Evolutionary conservation across 768 basidiomycete species (phyloP), one percentile per base, ranked within the genome.

Genomic region (Collybia mongolica): DNA sequence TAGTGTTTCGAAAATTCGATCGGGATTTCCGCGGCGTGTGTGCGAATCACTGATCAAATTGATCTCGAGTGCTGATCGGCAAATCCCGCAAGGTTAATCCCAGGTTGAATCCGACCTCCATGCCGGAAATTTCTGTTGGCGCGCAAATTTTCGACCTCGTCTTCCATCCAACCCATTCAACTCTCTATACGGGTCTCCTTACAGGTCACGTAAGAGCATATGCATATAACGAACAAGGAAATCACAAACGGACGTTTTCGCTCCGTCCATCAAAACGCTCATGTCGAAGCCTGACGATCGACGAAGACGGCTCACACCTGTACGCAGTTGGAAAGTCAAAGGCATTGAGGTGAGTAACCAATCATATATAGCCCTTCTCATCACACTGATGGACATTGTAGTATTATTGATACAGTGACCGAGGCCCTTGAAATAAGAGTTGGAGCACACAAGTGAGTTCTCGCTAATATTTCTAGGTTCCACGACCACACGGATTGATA

Each of bases 61-160:
- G 32, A 32, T 32, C 32, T 32, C 32, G 32, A 26, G 44, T 15
- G 26, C 17, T 42, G 39, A 18, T 49, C 43, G 50, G 50, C 40
- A 24, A 20, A 12, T 41, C 15, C 53, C 47, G 53, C 52, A 36
- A 17, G 28, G 28, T 49, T 42, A 39, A 49, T 47, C 41, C 35
- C 28, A 18, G n/a, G 24, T 39, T 29, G 39, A 29, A 40, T 12
- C 39, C 23, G 24, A 24, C 24, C 56, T 54, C 56, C 43, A 79
- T 78, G 77, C 74, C 77, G 49, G 75, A 90, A 71, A 85, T 93
- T 44, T 73, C 77, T 18, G 76, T 87, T 39, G 83, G 82, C 42
- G 80, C 83, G 6, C 90, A 96, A 66, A 82, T 94, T 23, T 97
- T 96, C 68, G 95, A 96, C 72, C 72, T 97, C 37, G 81, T 78